phyloP scores from a whole-genome alignment of 1,284 basidiomycete species.

The Cerioporus squamosus region DNA sequence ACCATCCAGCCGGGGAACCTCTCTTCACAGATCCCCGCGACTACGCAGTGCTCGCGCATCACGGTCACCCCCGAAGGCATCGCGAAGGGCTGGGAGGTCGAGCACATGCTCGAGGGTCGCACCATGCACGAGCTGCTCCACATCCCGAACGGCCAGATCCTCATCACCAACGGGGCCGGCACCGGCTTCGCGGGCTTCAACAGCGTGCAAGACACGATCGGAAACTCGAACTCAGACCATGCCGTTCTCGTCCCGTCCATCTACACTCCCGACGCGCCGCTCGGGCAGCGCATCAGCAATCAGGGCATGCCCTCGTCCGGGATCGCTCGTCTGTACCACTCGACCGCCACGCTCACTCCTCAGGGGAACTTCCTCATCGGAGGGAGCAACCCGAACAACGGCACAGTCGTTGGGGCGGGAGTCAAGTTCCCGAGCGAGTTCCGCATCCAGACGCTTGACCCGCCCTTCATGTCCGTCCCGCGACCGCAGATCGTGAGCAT shows the following conservation, averaged over 20 bases:
- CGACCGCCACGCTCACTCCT: conserved; percentile 42
- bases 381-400: conserved; percentile 53
- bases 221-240: conserved; percentile 51
- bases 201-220: conserved; percentile 26
- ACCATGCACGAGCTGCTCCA: conserved; percentile 54
- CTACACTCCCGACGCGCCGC: conserved; percentile 50
- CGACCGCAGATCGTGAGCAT: conserved; percentile 41
- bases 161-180: conserved; percentile 52
- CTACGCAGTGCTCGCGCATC: conserved; percentile 42
- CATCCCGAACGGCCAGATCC: conserved; percentile 54
- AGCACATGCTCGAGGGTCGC: conserved; percentile 32
- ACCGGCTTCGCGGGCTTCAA: conserved; percentile 53
- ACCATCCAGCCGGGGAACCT: conserved; percentile 34
- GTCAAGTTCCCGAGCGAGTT: conserved; percentile 45
- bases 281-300: conserved; percentile 50
- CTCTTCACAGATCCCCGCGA: conserved; percentile 44
- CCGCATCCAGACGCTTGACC: conserved; percentile 49
- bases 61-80: conserved; percentile 24
- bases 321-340: conserved; percentile 50
- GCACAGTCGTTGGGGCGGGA: conserved; percentile 6
- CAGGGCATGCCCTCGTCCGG: conserved; percentile 48
- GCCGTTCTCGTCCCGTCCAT: conserved; percentile 48
- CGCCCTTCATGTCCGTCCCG: conserved; percentile 43
- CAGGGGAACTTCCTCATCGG: conserved; percentile 49
- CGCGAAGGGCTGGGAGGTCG: conserved; percentile 26